phyloP scores from a whole-genome alignment of 129 eudicot genomes.

The Chrysanthemum lavandulifolium region DNA sequence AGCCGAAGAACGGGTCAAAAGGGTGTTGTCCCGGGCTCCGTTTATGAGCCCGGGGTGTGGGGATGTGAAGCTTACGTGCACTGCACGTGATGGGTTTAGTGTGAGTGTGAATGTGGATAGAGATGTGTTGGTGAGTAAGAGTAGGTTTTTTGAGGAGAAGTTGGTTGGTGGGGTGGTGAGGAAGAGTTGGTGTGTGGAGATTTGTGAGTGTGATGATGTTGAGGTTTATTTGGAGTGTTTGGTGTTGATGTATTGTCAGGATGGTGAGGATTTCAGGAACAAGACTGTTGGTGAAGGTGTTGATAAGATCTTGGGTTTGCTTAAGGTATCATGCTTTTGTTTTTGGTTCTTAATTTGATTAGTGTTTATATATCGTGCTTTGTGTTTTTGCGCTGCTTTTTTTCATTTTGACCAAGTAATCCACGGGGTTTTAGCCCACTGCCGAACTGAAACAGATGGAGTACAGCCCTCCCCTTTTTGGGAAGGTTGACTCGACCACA shows the following conservation, averaged over 20 bases:
- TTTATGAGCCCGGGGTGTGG: conserved; percentile 58
- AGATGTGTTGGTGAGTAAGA: conserved; percentile 56
- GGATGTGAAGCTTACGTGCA: conserved; percentile 77
- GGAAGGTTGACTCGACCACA: too few relatives aligned
- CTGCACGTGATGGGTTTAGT: conserved; percentile 59
- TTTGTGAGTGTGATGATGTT: conserved; percentile 93
- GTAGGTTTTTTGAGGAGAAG: conserved; percentile 76
- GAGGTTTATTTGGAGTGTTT: conserved; percentile 74
- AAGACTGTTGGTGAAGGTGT: conserved; percentile 69
- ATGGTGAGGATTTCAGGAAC: conserved; percentile 61
- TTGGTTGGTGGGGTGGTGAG: conserved; percentile 47
- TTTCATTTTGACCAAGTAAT: too few relatives aligned
- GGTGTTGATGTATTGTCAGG: conserved; percentile 77
- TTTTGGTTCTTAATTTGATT: neutral
- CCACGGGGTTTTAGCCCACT: too few relatives aligned
- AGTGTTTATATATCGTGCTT: neutral
- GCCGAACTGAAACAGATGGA: too few relatives aligned
- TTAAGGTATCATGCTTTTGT: conserved; percentile 48
- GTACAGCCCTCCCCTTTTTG: too few relatives aligned
- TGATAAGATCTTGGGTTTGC: conserved; percentile 58
- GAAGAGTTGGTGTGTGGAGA: conserved; percentile 65
- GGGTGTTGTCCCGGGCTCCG: conserved; percentile 56
- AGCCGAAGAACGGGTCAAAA: conserved; percentile 51
- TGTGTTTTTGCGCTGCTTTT: too few relatives aligned
- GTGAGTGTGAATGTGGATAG: conserved; percentile 73